Conservation (phyloP, 73 alveolate genomes). For the Tetrahymena borealis region DNA sequence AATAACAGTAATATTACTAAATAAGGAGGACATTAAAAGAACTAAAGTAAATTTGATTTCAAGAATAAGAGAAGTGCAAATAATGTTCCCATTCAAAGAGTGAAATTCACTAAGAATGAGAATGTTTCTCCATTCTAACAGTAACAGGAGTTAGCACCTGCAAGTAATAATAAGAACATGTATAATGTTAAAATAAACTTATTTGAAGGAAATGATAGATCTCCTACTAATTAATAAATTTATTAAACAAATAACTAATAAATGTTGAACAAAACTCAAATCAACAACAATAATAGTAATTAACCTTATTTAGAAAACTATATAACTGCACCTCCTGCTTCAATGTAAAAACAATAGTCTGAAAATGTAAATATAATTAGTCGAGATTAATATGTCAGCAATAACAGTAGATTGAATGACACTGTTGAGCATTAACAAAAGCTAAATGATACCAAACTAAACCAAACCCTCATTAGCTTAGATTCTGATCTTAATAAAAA, state of each 20-base stretch:
- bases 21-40: not conserved
- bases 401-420: not conserved
- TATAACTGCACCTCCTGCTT: not conserved
- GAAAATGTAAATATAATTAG: not conserved
- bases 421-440: not conserved
- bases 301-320: not conserved
- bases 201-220: not conserved
- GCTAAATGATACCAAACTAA: not conserved
- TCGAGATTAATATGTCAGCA: not conserved
- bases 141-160: not conserved
- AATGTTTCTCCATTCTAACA: not conserved
- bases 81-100: not conserved
- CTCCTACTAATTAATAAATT: not conserved
- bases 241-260: not conserved
- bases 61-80: not conserved
- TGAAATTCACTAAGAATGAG: not conserved
- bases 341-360: too few relatives aligned
- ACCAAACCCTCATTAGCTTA: not conserved
- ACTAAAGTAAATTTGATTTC: not conserved
- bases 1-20: too few relatives aligned
- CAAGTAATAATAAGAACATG: not conserved
- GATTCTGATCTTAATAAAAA: not conserved
- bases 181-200: not conserved
- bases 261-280: not conserved
- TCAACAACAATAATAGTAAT: too few relatives aligned